Conservation (phyloP, 2,329 filamentous ascomycete species). For the Claviceps monticola region DNA sequence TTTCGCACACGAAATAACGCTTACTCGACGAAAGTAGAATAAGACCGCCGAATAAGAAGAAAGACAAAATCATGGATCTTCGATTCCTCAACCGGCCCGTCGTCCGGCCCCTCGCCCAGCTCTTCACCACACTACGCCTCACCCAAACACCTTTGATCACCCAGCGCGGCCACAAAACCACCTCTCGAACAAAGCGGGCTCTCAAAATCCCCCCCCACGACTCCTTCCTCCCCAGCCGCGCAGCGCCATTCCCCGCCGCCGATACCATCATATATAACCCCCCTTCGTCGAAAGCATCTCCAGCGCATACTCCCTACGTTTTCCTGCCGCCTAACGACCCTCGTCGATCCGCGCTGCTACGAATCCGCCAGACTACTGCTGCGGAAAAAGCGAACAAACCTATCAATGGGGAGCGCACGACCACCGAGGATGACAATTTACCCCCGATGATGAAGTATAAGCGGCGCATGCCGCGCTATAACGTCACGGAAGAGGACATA, state of each 20-base stretch:
- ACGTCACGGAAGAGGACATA: constrained; percentile 41
- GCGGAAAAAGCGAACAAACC: constrained; percentile 1
- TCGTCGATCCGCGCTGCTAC: constrained; percentile 35
- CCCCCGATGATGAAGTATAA: constrained; percentile 22
- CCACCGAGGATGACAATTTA: constrained; percentile 12
- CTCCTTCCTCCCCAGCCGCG: constrained; percentile 36
- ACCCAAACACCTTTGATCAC: constrained; percentile 10
- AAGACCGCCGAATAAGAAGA: constrained; percentile 1
- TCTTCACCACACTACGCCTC: constrained; percentile 15
- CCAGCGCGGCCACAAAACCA: constrained; percentile 34
- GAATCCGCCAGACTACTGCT: constrained; percentile 23
- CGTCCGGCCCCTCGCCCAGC: constrained; percentile 20
- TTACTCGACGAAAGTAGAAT: background rate
- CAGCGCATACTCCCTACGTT: constrained; percentile 51
- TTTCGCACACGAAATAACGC: too few species aligned
- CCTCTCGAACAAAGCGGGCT: constrained; percentile 39
- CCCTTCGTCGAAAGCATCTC: constrained; percentile 38
- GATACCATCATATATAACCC: constrained; percentile 43
- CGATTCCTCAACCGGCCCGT: constrained; percentile 21
- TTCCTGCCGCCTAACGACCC: constrained; percentile 47
- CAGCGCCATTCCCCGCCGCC: constrained; percentile 16
- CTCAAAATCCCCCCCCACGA: constrained; percentile 47
- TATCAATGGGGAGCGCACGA: constrained; percentile 4
- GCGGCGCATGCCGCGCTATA: constrained; percentile 28
- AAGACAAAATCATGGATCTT: constrained; percentile 19